Percentiles rank a stretch among this genome's conserved stretches.
phyloP scores from a whole-genome alignment of 345 rosid genomes.

The Euclidium syriacum region DNA sequence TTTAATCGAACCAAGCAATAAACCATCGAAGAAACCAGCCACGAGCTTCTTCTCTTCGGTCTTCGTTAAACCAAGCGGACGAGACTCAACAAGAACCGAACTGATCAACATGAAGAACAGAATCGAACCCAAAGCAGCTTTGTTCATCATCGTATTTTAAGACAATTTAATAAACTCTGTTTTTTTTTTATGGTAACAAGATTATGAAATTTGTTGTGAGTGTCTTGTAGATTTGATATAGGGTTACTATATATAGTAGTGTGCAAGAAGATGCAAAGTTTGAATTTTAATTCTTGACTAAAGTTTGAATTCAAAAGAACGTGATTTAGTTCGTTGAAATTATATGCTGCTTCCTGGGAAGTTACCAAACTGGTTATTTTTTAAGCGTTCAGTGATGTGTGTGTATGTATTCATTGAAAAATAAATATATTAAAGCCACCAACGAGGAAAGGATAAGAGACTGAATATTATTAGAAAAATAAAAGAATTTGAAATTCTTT shows the following conservation, averaged over 20 bases:
- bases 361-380: neutral
- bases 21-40: slow-evolving; percentile 35
- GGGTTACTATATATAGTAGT: slow-evolving; percentile 23
- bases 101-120: slow-evolving; percentile 16
- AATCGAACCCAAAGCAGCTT: slow-evolving; percentile 13
- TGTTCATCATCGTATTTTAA: slow-evolving; percentile 26
- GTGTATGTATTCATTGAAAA: neutral
- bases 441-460: slow-evolving; percentile 2
- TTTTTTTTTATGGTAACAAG: neutral
- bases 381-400: neutral
- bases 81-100: slow-evolving; percentile 30
- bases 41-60: slow-evolving; percentile 13
- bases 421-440: neutral
- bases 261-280: slow-evolving; percentile 19
- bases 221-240: neutral
- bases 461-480: neutral
- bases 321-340: neutral
- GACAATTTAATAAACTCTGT: neutral
- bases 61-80: slow-evolving; percentile 30
- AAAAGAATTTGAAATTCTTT: neutral
- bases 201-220: neutral
- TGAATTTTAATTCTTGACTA: slow-evolving; percentile 9
- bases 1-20: slow-evolving; percentile 43
- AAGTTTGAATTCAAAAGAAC: slow-evolving; percentile 4
- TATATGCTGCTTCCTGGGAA: slow-evolving; percentile 13